These are phyloP conservation scores for Violaceomyces palustris DNA, from an alignment of 1,284 basidiomycete genomes.

Conservation along the genomic window DNA sequence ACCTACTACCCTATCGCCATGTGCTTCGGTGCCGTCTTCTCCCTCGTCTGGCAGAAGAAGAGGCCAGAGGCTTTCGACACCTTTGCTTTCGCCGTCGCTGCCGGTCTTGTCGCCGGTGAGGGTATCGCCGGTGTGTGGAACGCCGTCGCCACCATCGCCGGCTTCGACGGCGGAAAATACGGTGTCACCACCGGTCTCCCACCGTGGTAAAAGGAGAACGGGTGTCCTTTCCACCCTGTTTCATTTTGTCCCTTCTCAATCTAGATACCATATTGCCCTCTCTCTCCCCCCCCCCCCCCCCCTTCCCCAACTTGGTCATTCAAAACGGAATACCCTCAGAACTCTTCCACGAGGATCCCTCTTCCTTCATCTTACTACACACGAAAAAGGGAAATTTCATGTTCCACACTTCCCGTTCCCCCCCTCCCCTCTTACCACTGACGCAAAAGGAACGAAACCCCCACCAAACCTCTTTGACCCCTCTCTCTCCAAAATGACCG, in stretches of 20 bases:
- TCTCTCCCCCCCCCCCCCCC: too few species aligned
- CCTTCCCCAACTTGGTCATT: too few species aligned
- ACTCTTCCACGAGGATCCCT: too few species aligned
- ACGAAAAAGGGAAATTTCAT: too few species aligned
- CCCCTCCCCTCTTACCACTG: too few species aligned
- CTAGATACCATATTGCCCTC: not conserved
- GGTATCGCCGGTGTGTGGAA: conserved; percentile 67
- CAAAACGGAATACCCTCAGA: too few species aligned
- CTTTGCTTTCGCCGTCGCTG: conserved; percentile 64
- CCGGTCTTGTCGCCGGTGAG: conserved; percentile 65
- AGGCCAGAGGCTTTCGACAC: conserved; percentile 54
- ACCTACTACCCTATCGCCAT: conserved; percentile 44
- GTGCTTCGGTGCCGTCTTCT: conserved; percentile 46
- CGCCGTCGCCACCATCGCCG: conserved; percentile 54
- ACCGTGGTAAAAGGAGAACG: conserved; percentile 17
- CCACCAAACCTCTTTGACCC: too few species aligned
- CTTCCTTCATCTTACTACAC: too few species aligned
- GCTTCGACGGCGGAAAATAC: conserved; percentile 18
- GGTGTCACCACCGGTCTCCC: conserved; percentile 31
- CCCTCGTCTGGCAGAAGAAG: conserved; percentile 58
- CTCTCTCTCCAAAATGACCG: too few species aligned
- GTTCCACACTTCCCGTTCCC: too few species aligned
- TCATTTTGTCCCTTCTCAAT: not conserved
- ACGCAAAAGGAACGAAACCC: too few species aligned
- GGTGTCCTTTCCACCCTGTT: not conserved